Conservation (phyloP, 306 rosid species). For the Cicer pinnatifidum region DNA sequence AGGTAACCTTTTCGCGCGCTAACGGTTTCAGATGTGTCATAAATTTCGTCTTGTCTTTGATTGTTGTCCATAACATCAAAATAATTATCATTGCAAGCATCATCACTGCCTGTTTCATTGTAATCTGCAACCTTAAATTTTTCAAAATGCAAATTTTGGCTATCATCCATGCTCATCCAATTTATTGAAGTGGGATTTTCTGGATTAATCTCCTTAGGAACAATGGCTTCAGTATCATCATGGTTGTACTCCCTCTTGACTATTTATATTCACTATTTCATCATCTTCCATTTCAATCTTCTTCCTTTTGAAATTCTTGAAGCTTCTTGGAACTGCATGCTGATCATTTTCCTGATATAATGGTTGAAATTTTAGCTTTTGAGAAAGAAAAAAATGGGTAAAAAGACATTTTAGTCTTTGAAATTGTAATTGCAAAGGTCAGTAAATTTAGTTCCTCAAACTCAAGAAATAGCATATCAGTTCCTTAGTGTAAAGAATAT, state of each 20-base stretch:
- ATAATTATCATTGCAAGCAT: constrained; percentile 51
- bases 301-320: constrained; percentile 64
- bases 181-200: constrained; percentile 52
- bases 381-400: constrained; percentile 1
- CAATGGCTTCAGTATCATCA: constrained; percentile 42
- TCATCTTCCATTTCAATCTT: constrained; percentile 45
- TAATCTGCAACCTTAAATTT: constrained; percentile 58
- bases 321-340: constrained; percentile 47
- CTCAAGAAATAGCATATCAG: too few relatives aligned
- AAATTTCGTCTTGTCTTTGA: constrained; percentile 46
- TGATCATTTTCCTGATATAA: constrained; percentile 55
- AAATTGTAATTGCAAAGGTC: too few relatives aligned
- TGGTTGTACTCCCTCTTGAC: constrained; percentile 50
- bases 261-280: constrained; percentile 43
- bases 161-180: constrained; percentile 86
- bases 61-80: constrained; percentile 44
- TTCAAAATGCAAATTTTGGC: constrained; percentile 51
- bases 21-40: constrained; percentile 38
- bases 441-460: too few relatives aligned
- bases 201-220: constrained; percentile 39
- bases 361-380: constrained; percentile 16
- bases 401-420: background rate
- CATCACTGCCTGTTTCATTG: constrained; percentile 62
- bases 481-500: too few relatives aligned
- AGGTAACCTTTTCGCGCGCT: constrained; percentile 33